Percentiles rank a stretch among this genome's conserved stretches.
These are phyloP conservation scores for Leccinum sublutescens DNA, from an alignment of 768 basidiomycete species.

Conservation along the genomic window DNA sequence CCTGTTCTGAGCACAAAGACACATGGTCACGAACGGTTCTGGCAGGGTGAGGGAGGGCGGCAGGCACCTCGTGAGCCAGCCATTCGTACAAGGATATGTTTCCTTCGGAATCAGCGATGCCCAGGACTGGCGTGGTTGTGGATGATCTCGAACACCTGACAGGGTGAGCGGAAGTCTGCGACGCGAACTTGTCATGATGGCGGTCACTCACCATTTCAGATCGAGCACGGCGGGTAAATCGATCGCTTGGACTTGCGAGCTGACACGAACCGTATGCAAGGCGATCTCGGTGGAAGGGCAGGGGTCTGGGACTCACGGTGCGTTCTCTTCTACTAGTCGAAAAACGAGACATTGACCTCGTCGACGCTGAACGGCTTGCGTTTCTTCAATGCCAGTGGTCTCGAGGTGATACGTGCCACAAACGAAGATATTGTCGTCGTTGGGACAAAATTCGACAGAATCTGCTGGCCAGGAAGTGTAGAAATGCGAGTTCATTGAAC, in stretches of 20 bases:
- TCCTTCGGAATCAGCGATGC: slow-evolving; percentile 85
- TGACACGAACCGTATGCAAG: slow-evolving; percentile 22
- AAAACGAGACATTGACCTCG: slow-evolving; percentile 77
- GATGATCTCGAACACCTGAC: slow-evolving; percentile 58
- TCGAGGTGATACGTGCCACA: slow-evolving; percentile 92
- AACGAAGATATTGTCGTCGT: slow-evolving; percentile 63
- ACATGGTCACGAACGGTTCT: not conserved
- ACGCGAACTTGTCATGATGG: not conserved
- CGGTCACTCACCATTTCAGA: slow-evolving; percentile 80
- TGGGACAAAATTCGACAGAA: slow-evolving; percentile 88
- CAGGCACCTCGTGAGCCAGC: slow-evolving; percentile 44
- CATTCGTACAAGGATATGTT: slow-evolving; percentile 64
- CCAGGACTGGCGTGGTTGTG: slow-evolving; percentile 50
- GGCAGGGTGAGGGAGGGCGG: not conserved
- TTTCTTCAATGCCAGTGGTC: slow-evolving; percentile 13
- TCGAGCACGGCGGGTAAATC: slow-evolving; percentile 83
- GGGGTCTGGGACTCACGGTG: slow-evolving; percentile 35
- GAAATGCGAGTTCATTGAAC: slow-evolving; percentile 18
- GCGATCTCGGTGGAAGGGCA: not conserved
- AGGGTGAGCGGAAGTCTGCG: slow-evolving; percentile 7
- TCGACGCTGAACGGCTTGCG: slow-evolving; percentile 39
- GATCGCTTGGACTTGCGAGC: slow-evolving; percentile 63
- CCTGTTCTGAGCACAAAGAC: slow-evolving; percentile 33
- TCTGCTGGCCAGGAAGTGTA: slow-evolving; percentile 88
- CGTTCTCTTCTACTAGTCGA: slow-evolving; percentile 38